A percentile compares a stretch with the other conserved stretches of the same genome.
These are phyloP conservation scores for Moesziomyces parantarcticus DNA, from an alignment of 1,284 basidiomycete genomes.

Conservation along the genomic window DNA sequence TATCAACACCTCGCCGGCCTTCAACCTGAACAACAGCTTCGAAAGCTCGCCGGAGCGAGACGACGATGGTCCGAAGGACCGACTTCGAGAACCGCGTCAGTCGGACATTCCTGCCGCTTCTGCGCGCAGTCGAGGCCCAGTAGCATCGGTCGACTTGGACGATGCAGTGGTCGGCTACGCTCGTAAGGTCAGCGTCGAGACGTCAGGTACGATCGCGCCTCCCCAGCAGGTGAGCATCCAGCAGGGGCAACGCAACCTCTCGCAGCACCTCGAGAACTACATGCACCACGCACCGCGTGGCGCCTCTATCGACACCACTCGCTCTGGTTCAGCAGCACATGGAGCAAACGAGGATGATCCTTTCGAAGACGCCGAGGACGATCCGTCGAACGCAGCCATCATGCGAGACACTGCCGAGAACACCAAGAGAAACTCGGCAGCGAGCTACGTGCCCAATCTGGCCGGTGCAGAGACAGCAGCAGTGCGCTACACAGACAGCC, in stretches of 20 bases:
- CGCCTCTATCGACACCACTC: conserved; percentile 19
- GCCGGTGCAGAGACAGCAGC: conserved; percentile 31
- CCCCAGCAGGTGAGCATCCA: conserved; percentile 41
- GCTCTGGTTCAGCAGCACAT: conserved; percentile 6
- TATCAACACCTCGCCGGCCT: conserved; percentile 56
- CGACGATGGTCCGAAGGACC: conserved; percentile 10
- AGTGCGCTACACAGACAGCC: conserved; percentile 25
- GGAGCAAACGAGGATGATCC: conserved; percentile 24
- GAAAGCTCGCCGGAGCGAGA: conserved; percentile 36
- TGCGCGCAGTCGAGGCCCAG: conserved; percentile 12
- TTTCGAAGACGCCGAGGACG: conserved; percentile 59
- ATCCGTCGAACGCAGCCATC: conserved; percentile 13
- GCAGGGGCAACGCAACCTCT: conserved; percentile 38
- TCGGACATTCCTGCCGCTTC: conserved; percentile 1
- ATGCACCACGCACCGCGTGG: conserved; percentile 16
- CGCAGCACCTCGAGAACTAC: conserved; percentile 45
- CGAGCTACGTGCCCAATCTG: conserved; percentile 42
- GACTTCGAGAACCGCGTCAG: conserved; percentile 2
- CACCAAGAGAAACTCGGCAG: conserved; percentile 39
- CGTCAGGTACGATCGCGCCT: conserved; percentile 25
- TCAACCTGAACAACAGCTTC: conserved; percentile 49
- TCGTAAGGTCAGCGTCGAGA: conserved; percentile 42
- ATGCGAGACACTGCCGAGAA: conserved; percentile 23
- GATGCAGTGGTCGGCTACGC: conserved; percentile 45
- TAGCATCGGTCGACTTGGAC: conserved; percentile 26